Conservation (phyloP, 148 eudicot genomes). For the Camellia japonica region DNA sequence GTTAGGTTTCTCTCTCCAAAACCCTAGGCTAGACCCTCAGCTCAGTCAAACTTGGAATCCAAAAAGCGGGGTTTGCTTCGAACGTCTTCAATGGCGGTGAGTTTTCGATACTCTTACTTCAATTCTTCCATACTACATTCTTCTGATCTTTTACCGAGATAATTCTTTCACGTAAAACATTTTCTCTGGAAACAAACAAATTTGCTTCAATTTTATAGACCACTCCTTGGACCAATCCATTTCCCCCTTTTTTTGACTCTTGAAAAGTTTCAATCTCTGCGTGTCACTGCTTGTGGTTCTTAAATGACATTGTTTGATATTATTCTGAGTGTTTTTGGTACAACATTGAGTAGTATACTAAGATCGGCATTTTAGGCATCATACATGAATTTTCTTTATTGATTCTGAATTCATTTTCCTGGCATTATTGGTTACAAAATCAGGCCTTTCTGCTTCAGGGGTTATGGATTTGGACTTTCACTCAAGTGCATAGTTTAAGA, state of each 20-base stretch:
- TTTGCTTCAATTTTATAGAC: too few species aligned
- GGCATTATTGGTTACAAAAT: not conserved
- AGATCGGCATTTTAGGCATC: not conserved
- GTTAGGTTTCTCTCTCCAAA: not conserved
- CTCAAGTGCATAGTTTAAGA: not conserved
- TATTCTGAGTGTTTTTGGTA: not conserved
- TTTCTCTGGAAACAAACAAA: too few species aligned
- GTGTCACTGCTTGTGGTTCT: too few species aligned
- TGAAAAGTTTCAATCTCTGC: not conserved
- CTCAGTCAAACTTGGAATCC: not conserved
- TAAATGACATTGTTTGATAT: too few species aligned
- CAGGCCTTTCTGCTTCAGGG: not conserved
- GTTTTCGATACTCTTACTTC: not conserved
- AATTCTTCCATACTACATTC: too few species aligned
- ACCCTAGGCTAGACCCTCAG: not conserved
- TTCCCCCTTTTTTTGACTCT: too few species aligned
- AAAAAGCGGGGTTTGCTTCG: not conserved
- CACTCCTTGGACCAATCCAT: too few species aligned
- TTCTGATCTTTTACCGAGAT: too few species aligned
- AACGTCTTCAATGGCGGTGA: conserved; percentile 9
- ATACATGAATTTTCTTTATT: not conserved
- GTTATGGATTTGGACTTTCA: not conserved
- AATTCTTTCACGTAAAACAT: too few species aligned
- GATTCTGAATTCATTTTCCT: not conserved
- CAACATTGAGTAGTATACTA: not conserved